Evolutionary conservation across 768 basidiomycete genomes (phyloP).

Genomic region (Rhodotorula taiwanensis): DNA sequence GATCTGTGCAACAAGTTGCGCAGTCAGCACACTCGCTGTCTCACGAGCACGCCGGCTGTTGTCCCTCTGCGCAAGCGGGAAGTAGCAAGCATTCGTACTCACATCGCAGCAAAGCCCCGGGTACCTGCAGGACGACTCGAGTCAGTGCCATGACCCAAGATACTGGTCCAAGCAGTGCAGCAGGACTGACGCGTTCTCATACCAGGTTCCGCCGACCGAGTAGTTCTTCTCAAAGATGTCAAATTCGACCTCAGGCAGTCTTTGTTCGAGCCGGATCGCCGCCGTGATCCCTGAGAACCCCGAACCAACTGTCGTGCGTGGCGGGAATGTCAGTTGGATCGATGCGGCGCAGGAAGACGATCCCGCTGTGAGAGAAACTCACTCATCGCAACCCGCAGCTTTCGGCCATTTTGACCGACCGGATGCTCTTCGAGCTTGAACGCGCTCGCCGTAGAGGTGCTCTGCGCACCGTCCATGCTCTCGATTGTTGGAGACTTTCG

Average conservation of each 20-base stretch:
- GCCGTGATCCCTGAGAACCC: conserved; percentile 59
- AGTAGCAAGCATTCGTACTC: neutral
- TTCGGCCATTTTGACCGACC: conserved; percentile 4
- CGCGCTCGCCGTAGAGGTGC: too few species aligned
- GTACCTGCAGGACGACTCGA: conserved; percentile 12
- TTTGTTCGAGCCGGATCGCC: conserved; percentile 57
- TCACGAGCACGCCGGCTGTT: too few species aligned
- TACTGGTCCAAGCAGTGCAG: too few species aligned
- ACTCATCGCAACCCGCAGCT: conserved; percentile 32
- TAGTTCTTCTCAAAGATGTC: conserved; percentile 57
- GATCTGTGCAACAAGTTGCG: conserved; percentile 10
- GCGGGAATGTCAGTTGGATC: neutral
- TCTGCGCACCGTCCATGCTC: too few species aligned
- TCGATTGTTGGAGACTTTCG: too few species aligned
- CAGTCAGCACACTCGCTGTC: too few species aligned
- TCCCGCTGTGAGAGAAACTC: neutral
- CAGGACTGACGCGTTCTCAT: conserved; percentile 18
- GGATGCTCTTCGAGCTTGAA: conserved; percentile 32
- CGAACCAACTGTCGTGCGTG: conserved; percentile 49
- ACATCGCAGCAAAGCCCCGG: conserved; percentile 34
- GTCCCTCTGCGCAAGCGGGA: too few species aligned
- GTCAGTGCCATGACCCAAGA: neutral
- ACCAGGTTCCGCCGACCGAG: conserved; percentile 61
- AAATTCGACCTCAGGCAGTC: conserved; percentile 52
- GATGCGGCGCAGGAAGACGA: neutral